A percentile compares a stretch with the other conserved stretches of the same genome.
These are phyloP conservation scores for Cladosporium sp. DNA, from an alignment of 2,329 filamentous ascomycete genomes.

Conservation along the genomic window DNA sequence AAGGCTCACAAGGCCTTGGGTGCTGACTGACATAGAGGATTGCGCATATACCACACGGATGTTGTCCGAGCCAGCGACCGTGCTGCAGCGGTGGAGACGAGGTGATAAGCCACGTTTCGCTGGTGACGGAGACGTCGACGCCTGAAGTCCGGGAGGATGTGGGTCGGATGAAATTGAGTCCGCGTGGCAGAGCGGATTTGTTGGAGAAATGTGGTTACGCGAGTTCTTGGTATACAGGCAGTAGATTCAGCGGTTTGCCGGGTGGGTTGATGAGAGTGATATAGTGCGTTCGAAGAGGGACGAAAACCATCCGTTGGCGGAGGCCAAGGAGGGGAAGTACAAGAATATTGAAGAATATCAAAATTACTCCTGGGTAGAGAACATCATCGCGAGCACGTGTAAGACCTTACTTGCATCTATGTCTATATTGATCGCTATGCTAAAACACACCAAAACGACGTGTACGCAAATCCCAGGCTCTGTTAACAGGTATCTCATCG, in stretches of 20 bases:
- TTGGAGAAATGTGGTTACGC: neutral
- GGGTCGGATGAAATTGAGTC: conserved; percentile 2
- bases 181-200: neutral
- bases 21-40: neutral
- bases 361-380: too few relatives aligned
- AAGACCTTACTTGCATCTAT: too few relatives aligned
- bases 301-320: neutral
- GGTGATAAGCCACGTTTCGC: neutral
- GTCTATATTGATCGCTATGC: neutral
- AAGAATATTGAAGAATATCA: neutral
- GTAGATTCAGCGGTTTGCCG: too few relatives aligned
- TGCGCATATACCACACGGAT: conserved; percentile 4
- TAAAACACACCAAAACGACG: neutral
- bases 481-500: neutral
- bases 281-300: neutral
- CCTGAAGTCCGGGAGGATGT: neutral
- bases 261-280: too few relatives aligned
- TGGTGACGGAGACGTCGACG: neutral
- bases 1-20: conserved; percentile 1
- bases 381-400: too few relatives aligned
- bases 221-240: neutral
- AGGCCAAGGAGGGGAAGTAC: neutral
- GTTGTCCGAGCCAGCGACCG: conserved; percentile 1
- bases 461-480: neutral
- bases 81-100: neutral